A percentile compares a stretch with the other conserved stretches of the same genome.
phyloP scores from a whole-genome alignment of 2,329 filamentous ascomycete genomes.

The Penicillium sp. region DNA sequence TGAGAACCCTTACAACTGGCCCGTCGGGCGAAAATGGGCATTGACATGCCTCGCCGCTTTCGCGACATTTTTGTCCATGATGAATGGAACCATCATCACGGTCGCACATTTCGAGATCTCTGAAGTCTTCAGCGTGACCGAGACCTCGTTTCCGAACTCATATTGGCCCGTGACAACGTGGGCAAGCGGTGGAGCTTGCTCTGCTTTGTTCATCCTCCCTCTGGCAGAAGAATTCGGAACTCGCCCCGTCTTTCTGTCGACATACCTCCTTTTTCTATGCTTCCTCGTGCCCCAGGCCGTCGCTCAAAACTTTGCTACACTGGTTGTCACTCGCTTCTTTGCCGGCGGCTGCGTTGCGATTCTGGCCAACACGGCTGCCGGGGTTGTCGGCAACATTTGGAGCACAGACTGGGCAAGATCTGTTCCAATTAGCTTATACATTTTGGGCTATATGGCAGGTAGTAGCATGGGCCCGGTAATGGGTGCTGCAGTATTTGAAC shows the following conservation, averaged over 20 bases:
- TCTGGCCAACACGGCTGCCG: constrained; percentile 32
- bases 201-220: constrained; percentile 25
- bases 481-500: constrained; percentile 32
- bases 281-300: constrained; percentile 44
- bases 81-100: constrained; percentile 38
- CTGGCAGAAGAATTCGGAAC: constrained; percentile 39
- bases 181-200: constrained; percentile 25
- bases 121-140: constrained; percentile 25
- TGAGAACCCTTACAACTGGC: constrained; percentile 37
- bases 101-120: constrained; percentile 34
- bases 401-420: constrained; percentile 30
- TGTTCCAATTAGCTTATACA: constrained; percentile 41
- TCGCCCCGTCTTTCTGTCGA: constrained; percentile 36
- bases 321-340: constrained; percentile 43
- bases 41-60: constrained; percentile 23
- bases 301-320: constrained; percentile 45
- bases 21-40: constrained; percentile 33
- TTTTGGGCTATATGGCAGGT: constrained; percentile 41
- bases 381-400: constrained; percentile 29
- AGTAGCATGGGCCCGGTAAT: constrained; percentile 45
- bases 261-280: constrained; percentile 38
- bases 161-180: constrained; percentile 29
- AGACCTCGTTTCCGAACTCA: constrained; percentile 23
- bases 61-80: constrained; percentile 26
- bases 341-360: constrained; percentile 41